phyloP scores from a whole-genome alignment of 805 yeast species.

The Zygosaccharomyces gambellarensis region DNA sequence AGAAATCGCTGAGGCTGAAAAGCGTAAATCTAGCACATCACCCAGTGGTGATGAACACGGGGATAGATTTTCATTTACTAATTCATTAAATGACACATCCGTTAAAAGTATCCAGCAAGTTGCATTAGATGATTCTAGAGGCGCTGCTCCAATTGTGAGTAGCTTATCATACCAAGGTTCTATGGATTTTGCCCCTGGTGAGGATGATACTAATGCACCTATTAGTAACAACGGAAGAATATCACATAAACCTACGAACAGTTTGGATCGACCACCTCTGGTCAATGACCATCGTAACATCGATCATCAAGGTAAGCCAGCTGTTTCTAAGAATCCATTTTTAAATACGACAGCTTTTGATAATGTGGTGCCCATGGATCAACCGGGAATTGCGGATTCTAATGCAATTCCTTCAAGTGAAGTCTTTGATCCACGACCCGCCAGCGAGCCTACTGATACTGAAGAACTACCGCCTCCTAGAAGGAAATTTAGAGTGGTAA shows the following conservation, averaged over 20 bases:
- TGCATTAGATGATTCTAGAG: constrained; percentile 12
- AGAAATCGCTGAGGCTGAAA: background rate
- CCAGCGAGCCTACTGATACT: background rate
- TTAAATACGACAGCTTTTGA: background rate
- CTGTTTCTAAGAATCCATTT: background rate
- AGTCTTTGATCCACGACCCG: background rate
- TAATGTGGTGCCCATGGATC: background rate
- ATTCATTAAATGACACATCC: constrained; percentile 16
- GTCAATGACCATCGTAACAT: background rate
- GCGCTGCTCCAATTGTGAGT: constrained; percentile 13
- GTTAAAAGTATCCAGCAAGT: constrained; percentile 19
- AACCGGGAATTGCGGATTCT: background rate
- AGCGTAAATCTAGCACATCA: constrained; percentile 6
- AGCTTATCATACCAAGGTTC: constrained; percentile 3
- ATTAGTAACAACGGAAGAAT: background rate
- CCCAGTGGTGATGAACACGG: constrained; percentile 8
- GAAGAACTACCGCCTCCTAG: constrained; percentile 1
- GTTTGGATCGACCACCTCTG: background rate
- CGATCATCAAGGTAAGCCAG: background rate
- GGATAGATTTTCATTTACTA: constrained; percentile 21
- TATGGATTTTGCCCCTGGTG: background rate
- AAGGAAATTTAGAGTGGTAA: constrained; percentile 29
- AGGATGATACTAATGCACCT: background rate
- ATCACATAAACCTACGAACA: background rate
- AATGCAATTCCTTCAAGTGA: background rate